A percentile compares a stretch with the other conserved stretches of the same genome.
phyloP scores from a whole-genome alignment of 2,329 filamentous ascomycete species.

The Epichloe sibirici region DNA sequence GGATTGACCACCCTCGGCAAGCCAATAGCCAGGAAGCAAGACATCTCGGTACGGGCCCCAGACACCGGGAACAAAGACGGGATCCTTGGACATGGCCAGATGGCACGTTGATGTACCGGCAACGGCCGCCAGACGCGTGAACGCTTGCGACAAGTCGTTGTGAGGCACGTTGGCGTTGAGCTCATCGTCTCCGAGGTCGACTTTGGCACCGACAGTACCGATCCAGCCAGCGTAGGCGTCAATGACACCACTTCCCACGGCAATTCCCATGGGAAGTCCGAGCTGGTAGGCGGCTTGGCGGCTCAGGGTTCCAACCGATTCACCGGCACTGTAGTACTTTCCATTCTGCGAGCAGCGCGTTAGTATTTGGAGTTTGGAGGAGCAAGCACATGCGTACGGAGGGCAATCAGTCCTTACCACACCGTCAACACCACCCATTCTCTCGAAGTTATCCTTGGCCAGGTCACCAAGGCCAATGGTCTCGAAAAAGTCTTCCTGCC shows the following conservation, averaged over 20 bases:
- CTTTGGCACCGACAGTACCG: conserved; percentile 94
- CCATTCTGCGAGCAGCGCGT: conserved; percentile 56
- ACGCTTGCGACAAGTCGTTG: conserved; percentile 86
- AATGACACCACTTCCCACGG: conserved; percentile 91
- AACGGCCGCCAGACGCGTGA: conserved; percentile 83
- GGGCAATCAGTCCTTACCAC: conserved; percentile 44
- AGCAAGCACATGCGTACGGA: conserved; percentile 4
- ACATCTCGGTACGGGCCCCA: conserved; percentile 98
- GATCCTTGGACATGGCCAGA: conserved; percentile 84
- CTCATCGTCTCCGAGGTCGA: conserved; percentile 55
- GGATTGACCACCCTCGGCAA: conserved; percentile 93
- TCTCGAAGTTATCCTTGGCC: conserved; percentile 74
- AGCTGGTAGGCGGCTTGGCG: conserved; percentile 74
- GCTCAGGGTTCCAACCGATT: conserved; percentile 75
- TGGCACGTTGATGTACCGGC: conserved; percentile 97
- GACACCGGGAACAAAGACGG: conserved; percentile 88
- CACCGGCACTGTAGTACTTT: conserved; percentile 80
- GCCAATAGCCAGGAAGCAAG: conserved; percentile 83
- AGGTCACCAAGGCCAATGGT: conserved; percentile 81
- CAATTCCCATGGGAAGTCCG: conserved; percentile 74
- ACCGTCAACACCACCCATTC: conserved; percentile 88
- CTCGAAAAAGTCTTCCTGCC: conserved; percentile 89
- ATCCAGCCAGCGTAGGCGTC: conserved; percentile 99
- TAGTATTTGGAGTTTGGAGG: background rate
- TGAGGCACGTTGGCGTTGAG: conserved; percentile 55